These are phyloP conservation scores for Ganoderma lucidum DNA, from an alignment of 1,284 basidiomycete species.

Conservation along the genomic window DNA sequence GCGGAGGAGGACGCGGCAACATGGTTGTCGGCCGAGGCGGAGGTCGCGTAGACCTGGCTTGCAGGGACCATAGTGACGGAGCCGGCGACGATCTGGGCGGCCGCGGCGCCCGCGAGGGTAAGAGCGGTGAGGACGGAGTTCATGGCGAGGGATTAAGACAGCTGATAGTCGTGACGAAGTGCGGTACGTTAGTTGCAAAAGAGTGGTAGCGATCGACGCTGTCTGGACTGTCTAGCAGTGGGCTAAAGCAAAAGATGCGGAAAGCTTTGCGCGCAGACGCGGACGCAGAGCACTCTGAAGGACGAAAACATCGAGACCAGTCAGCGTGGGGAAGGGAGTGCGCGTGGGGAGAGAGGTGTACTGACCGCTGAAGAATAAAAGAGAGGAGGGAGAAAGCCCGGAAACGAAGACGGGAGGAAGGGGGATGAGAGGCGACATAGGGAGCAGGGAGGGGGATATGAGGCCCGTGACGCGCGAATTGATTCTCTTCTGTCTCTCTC, in stretches of 20 bases:
- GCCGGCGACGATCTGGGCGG: slow-evolving; percentile 61
- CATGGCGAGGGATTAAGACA: slow-evolving; percentile 54
- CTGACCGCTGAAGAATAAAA: slow-evolving; percentile 52
- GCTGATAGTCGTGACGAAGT: slow-evolving; percentile 35
- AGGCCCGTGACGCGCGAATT: slow-evolving; percentile 30
- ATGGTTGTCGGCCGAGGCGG: slow-evolving; percentile 29
- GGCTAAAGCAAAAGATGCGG: slow-evolving; percentile 36
- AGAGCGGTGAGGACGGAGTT: slow-evolving; percentile 67
- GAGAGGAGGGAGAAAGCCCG: slow-evolving; percentile 48
- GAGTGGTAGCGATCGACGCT: slow-evolving; percentile 77
- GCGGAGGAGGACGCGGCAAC: slow-evolving; percentile 25
- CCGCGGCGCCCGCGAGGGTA: slow-evolving; percentile 60
- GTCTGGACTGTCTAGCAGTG: slow-evolving; percentile 46
- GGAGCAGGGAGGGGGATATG: slow-evolving; percentile 27
- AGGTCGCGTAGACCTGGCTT: slow-evolving; percentile 28
- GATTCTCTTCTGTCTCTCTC: slow-evolving; percentile 34
- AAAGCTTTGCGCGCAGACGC: slow-evolving; percentile 45
- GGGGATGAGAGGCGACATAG: slow-evolving; percentile 35
- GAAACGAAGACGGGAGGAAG: slow-evolving; percentile 45
- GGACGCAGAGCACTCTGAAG: slow-evolving; percentile 40
- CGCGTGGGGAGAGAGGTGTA: slow-evolving; percentile 21
- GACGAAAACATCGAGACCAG: neutral
- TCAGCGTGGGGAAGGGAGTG: slow-evolving; percentile 36
- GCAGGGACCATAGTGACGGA: slow-evolving; percentile 58
- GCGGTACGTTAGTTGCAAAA: slow-evolving; percentile 49